These are phyloP conservation scores for Coemansia sp. DNA, from an alignment of 192 early-diverging fungal species.

Conservation along the genomic window DNA sequence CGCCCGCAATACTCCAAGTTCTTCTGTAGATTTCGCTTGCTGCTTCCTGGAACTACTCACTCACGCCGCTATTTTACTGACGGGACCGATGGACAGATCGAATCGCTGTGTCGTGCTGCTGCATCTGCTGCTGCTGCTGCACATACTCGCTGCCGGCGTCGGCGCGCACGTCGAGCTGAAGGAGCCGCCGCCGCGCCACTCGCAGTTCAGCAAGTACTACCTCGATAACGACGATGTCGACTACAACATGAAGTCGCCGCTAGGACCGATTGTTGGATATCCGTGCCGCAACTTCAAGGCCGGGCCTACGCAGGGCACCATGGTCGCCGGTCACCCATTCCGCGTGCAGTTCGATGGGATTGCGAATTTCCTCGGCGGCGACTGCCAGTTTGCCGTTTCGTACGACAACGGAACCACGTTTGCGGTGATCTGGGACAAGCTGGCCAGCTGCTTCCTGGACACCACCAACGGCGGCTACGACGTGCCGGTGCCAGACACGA, in stretches of 20 bases:
- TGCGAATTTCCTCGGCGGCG: constrained; percentile 59
- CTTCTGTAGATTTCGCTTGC: too few relatives aligned
- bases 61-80: too few relatives aligned
- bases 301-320: constrained; percentile 30
- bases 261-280: constrained; percentile 40
- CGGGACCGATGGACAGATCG: not conserved
- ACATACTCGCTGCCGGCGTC: not conserved
- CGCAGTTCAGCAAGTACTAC: constrained; percentile 46
- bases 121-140: not conserved
- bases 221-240: constrained; percentile 45
- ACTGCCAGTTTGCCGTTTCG: constrained; percentile 66
- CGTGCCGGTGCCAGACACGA: constrained; percentile 56
- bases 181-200: constrained; percentile 46
- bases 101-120: not conserved
- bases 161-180: constrained; percentile 41
- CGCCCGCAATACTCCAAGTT: too few relatives aligned
- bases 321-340: constrained; percentile 52
- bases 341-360: constrained; percentile 51
- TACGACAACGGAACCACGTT: constrained; percentile 59
- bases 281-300: constrained; percentile 45
- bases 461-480: constrained; percentile 38
- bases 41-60: too few relatives aligned
- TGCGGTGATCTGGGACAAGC: constrained; percentile 58
- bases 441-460: constrained; percentile 45
- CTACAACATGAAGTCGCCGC: constrained; percentile 51